These are phyloP conservation scores for Cylindrotheca fusiformis DNA, from an alignment of 108 stramenopile genomes.

Conservation along the genomic window DNA sequence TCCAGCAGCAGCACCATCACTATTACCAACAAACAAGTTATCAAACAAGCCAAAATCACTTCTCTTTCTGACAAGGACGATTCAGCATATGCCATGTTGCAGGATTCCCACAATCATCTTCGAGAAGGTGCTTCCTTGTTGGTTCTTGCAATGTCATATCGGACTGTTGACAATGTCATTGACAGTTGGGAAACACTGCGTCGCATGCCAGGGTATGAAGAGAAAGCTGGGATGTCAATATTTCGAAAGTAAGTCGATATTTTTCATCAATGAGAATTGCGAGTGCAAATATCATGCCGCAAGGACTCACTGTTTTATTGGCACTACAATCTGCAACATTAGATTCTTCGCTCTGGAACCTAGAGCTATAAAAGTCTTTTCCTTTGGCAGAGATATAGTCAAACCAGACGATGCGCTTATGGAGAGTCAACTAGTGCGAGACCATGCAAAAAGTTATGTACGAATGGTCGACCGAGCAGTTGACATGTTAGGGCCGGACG, in stretches of 20 bases:
- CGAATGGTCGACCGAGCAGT: slow-evolving; percentile 26
- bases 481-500: slow-evolving; percentile 35
- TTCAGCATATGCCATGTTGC: no score
- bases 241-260: slow-evolving; percentile 12
- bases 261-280: background rate
- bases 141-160: slow-evolving; percentile 18
- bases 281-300: no score
- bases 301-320: background rate
- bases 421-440: background rate
- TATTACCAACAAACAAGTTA: no score
- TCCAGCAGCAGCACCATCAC: no score
- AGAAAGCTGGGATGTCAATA: slow-evolving; percentile 9
- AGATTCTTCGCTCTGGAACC: slow-evolving; percentile 1
- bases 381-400: background rate
- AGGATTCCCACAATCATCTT: no score
- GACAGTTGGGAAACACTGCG: slow-evolving; percentile 22
- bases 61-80: no score
- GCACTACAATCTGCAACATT: background rate
- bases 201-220: slow-evolving; percentile 14
- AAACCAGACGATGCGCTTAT: background rate
- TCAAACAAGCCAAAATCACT: no score
- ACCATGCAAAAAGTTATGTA: slow-evolving; percentile 14
- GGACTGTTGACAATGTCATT: slow-evolving; percentile 5
- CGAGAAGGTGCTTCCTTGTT: no score
- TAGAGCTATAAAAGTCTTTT: background rate